Evolutionary conservation across 306 rosid species (phyloP).

Genomic region (Quercus gilva): DNA sequence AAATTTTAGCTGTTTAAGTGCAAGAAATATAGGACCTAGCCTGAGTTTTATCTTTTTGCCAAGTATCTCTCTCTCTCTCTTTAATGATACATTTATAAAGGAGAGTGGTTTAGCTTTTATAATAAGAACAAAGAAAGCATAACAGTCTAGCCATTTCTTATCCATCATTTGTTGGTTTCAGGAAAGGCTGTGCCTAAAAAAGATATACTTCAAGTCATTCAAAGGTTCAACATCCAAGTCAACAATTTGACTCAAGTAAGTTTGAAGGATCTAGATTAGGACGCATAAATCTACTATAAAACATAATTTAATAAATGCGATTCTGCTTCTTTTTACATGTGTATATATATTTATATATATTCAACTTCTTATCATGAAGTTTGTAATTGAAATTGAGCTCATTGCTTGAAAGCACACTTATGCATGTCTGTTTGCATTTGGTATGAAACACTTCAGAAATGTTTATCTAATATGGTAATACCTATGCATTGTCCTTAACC

Average conservation of each 20-base stretch:
- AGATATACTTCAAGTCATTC: constrained; percentile 64
- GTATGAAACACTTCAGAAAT: not conserved
- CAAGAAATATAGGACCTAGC: not conserved
- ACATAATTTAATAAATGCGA: not conserved
- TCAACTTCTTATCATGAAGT: not conserved
- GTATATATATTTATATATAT: not conserved
- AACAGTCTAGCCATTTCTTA: constrained; percentile 8
- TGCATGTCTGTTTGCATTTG: not conserved
- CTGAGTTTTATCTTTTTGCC: not conserved
- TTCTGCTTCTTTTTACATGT: not conserved
- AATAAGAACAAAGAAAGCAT: not conserved
- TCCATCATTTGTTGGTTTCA: constrained; percentile 42
- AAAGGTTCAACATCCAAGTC: constrained; percentile 91
- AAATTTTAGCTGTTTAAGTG: too few species aligned
- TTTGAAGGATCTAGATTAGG: constrained; percentile 14
- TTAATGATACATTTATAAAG: not conserved
- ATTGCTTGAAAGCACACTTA: not conserved
- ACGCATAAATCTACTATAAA: not conserved
- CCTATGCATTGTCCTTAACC: not conserved
- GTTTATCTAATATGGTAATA: not conserved
- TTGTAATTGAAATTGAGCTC: not conserved
- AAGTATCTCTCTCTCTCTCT: not conserved
- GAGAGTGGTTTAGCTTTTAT: not conserved
- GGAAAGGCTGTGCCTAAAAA: constrained; percentile 73
- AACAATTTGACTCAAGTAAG: constrained; percentile 91